These are phyloP conservation scores for Endogone sp. DNA, from an alignment of 192 early-diverging fungal genomes.

Conservation along the genomic window DNA sequence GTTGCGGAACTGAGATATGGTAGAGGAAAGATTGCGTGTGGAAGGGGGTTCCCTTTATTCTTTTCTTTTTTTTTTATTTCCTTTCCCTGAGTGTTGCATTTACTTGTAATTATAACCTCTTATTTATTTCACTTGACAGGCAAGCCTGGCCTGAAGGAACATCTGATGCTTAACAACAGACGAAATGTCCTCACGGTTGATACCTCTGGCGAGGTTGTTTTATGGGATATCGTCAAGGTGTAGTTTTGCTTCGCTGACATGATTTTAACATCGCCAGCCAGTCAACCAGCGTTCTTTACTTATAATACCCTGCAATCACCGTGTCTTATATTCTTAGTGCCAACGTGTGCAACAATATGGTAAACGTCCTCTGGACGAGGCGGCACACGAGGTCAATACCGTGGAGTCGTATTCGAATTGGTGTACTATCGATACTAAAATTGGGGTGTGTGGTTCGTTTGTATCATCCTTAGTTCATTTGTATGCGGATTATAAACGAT, in stretches of 20 bases:
- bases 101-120: conserved; percentile 24
- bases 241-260: conserved; percentile 22
- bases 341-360: conserved; percentile 53
- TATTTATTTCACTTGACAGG: conserved; percentile 23
- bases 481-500: too few relatives aligned
- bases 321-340: conserved; percentile 29
- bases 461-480: too few relatives aligned
- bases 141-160: conserved; percentile 61
- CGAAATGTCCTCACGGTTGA: conserved; percentile 85
- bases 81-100: too few relatives aligned
- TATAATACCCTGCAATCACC: not conserved
- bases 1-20: too few relatives aligned
- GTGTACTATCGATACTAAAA: conserved; percentile 91
- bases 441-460: conserved; percentile 55
- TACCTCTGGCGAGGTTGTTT: conserved; percentile 66
- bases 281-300: not conserved
- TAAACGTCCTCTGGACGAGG: conserved; percentile 47
- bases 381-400: conserved; percentile 53
- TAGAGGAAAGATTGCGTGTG: too few relatives aligned
- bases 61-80: too few relatives aligned
- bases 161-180: conserved; percentile 76
- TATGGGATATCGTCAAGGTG: conserved; percentile 92
- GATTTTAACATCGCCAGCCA: too few relatives aligned
- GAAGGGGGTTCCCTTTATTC: too few relatives aligned
- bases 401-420: conserved; percentile 82